Conservation (phyloP, 2,329 filamentous ascomycete genomes). For the Didymellaceae sp. region DNA sequence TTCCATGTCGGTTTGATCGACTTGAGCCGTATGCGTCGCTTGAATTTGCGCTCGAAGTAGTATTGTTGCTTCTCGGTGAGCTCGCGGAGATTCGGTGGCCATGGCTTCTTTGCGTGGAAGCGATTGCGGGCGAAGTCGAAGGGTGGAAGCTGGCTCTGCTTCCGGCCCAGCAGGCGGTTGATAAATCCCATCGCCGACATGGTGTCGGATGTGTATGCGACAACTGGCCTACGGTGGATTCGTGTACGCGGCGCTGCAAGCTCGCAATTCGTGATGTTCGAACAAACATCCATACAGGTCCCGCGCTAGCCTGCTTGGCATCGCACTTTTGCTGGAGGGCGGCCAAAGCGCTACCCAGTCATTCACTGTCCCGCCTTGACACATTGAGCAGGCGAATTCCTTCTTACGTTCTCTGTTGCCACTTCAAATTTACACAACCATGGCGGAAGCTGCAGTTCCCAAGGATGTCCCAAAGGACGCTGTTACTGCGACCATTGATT, state of each 20-base stretch:
- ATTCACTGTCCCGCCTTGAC: constrained; percentile 17
- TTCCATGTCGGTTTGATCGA: constrained; percentile 69
- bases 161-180: constrained; percentile 57
- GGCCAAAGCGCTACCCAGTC: constrained; percentile 14
- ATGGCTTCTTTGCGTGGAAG: constrained; percentile 72
- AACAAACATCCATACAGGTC: constrained; percentile 19
- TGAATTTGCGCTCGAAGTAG: constrained; percentile 78
- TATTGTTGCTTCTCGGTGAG: constrained; percentile 76
- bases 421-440: constrained; percentile 24
- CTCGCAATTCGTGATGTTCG: constrained; percentile 28
- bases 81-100: constrained; percentile 78
- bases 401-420: constrained; percentile 24
- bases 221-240: constrained; percentile 8
- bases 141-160: constrained; percentile 45
- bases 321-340: constrained; percentile 26
- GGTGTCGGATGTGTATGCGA: constrained; percentile 8
- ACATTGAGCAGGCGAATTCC: constrained; percentile 17
- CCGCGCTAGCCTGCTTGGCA: constrained; percentile 23
- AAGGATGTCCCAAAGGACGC: constrained; percentile 50
- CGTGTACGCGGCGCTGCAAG: constrained; percentile 5
- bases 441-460: constrained; percentile 42
- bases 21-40: constrained; percentile 69
- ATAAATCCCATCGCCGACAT: constrained; percentile 46
- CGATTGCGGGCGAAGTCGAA: constrained; percentile 61
- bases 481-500: constrained; percentile 58